phyloP scores from a whole-genome alignment of 768 basidiomycete species.

The Boletus sp. region DNA sequence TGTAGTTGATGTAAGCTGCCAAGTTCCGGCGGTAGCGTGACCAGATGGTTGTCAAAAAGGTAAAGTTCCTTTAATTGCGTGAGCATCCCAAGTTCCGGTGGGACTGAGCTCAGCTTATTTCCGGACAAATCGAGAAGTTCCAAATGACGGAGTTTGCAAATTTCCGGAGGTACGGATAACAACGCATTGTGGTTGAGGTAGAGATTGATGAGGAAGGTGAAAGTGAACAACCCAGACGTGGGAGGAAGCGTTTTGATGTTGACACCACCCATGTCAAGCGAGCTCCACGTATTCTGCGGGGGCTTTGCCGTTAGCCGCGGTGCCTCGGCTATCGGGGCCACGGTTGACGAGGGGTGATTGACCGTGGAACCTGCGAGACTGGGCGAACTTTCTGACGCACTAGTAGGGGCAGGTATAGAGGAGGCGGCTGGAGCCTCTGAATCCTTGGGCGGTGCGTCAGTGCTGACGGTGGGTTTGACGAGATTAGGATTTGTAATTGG shows the following conservation, averaged over 20 bases:
- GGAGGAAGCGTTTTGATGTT: conserved; percentile 87
- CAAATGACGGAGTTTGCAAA: conserved; percentile 80
- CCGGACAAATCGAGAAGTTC: conserved; percentile 90
- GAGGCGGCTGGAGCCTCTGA: conserved; percentile 29
- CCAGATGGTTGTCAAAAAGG: conserved; percentile 93
- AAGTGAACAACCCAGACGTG: conserved; percentile 72
- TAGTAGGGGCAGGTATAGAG: conserved; percentile 31
- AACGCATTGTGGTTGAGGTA: conserved; percentile 97
- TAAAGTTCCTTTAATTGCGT: conserved; percentile 88
- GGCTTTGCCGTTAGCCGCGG: conserved; percentile 66
- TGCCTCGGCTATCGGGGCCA: conserved; percentile 67
- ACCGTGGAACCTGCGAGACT: conserved; percentile 32
- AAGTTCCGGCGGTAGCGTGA: conserved; percentile 80
- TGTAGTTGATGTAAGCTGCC: conserved; percentile 91
- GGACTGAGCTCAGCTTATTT: conserved; percentile 75
- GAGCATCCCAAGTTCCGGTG: conserved; percentile 88
- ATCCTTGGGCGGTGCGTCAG: conserved; percentile 30
- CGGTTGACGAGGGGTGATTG: conserved; percentile 74
- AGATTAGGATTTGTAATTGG: conserved; percentile 90
- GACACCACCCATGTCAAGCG: conserved; percentile 95
- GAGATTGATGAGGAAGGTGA: conserved; percentile 90
- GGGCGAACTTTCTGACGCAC: conserved; percentile 36
- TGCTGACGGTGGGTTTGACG: conserved; percentile 42
- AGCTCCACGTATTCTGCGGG: conserved; percentile 80
- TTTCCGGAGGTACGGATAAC: conserved; percentile 73